Base-by-base conservation (phyloP, 73 alveolate species). In the Symbiodinium natans region DNA sequence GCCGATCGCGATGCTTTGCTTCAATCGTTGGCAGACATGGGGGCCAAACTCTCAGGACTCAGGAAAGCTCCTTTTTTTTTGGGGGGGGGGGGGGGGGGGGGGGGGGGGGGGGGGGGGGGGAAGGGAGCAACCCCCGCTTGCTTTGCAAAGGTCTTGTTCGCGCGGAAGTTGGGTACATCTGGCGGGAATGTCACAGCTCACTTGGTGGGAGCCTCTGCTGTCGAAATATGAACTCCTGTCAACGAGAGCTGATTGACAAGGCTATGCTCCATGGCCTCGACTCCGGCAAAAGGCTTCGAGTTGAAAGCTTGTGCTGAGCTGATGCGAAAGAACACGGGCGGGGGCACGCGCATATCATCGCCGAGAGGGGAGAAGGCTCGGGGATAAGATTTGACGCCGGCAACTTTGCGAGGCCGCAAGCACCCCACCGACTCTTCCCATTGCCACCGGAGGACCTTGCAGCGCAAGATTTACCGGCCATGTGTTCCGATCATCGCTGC, bases 1-100 rank as follows among this genome's bases (percentile, higher is more conserved):
- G 41, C 52, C 19, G 93, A 86, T 40, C 93, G 93, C 0, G 83
- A 86, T 54, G 93, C 54, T 54, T 40, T 86, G 82, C 93, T 86
- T 3, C 56, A 10, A 15, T 86, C 93, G 15, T 68, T 86, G 41
- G 83, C 56, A 10, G 56, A 43, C 31, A 3, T 17, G 41, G 83
- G 93, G 36, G 93, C 29, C 80, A 63, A 29, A 13, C 11, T 23
- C 80, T 63, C 80, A 63, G 80, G 27, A 46, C 6, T 46, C 59
- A 46, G 21, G 13, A 46, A 46, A 46, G 21, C 59, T 9, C 21
- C 59, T 6, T 46, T 6, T 13, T 46, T 6, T 46, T 46, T 6
- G 59, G 6, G 6, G 59, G 59, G 59, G 6, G 6, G 59, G 59
- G n/a, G n/a, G n/a, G n/a, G n/a, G n/a, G n/a, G n/a, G n/a, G n/a